phyloP scores from a whole-genome alignment of 441 rosid species.

The Aleurites moluccanus region DNA sequence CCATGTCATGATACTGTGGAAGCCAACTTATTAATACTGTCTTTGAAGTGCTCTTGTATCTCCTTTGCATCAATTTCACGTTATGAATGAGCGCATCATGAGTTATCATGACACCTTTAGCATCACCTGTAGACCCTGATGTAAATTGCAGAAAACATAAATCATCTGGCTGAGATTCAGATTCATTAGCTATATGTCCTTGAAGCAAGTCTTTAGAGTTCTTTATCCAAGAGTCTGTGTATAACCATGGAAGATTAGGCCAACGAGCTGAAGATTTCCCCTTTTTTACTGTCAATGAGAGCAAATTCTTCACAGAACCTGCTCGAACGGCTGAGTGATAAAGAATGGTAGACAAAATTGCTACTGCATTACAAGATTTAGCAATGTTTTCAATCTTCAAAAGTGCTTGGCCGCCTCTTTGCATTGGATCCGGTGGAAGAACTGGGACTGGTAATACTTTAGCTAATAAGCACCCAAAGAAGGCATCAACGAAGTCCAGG shows the following conservation, averaged over 20 bases:
- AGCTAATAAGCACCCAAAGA: constrained; percentile 71
- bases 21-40: constrained; percentile 71
- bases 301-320: constrained; percentile 53
- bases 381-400: constrained; percentile 66
- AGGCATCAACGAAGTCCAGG: constrained; percentile 64
- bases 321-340: constrained; percentile 68
- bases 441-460: constrained; percentile 69
- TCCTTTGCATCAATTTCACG: constrained; percentile 58
- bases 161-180: constrained; percentile 48
- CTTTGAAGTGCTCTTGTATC: constrained; percentile 61
- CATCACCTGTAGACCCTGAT: constrained; percentile 78
- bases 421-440: constrained; percentile 72
- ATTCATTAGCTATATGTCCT: constrained; percentile 10
- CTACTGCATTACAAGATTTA: constrained; percentile 53
- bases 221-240: constrained; percentile 68
- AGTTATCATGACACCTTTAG: constrained; percentile 74
- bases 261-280: constrained; percentile 42
- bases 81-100: constrained; percentile 69
- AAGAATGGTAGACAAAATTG: constrained; percentile 51
- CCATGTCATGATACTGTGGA: constrained; percentile 85
- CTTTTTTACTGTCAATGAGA: constrained; percentile 43
- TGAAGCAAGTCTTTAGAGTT: constrained; percentile 32
- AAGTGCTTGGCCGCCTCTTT: constrained; percentile 77
- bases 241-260: constrained; percentile 72
- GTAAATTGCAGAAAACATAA: constrained; percentile 72